Evolutionary conservation across 805 yeast species (phyloP).

Genomic region (Pichia heedii): DNA sequence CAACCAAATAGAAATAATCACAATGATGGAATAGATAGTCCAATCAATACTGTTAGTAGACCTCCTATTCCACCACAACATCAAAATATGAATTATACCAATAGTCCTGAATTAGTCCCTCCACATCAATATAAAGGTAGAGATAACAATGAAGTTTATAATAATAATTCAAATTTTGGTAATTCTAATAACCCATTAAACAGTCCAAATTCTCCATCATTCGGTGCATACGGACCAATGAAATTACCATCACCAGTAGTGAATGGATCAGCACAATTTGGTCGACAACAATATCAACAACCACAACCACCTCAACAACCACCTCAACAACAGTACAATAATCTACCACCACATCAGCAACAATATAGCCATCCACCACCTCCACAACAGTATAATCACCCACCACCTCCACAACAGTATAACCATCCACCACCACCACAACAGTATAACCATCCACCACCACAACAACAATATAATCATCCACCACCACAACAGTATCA

Average conservation of each 20-base stretch:
- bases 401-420: too few relatives aligned
- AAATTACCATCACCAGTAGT: conserved; percentile 6
- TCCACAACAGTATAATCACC: conserved; percentile 5
- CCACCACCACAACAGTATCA: background rate
- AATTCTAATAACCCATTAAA: background rate
- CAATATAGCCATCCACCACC: conserved; percentile 5
- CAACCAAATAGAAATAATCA: conserved; percentile 7
- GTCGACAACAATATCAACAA: conserved; percentile 7
- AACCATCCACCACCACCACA: conserved; percentile 8
- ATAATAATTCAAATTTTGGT: background rate
- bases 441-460: background rate
- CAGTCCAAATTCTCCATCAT: conserved; percentile 4
- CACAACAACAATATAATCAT: background rate
- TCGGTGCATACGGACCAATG: conserved; percentile 8
- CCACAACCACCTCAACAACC: conserved; percentile 11
- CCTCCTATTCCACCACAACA: conserved; percentile 4
- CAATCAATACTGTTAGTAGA: background rate
- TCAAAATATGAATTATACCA: conserved; percentile 6
- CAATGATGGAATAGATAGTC: background rate
- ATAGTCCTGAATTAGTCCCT: conserved; percentile 10
- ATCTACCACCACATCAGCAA: conserved; percentile 2
- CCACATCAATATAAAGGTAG: conserved; percentile 8
- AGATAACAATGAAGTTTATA: conserved; percentile 7
- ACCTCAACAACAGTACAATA: conserved; percentile 9
- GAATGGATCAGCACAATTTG: conserved; percentile 1